A percentile compares a stretch with the other conserved stretches of the same genome.
phyloP scores from a whole-genome alignment of 2,329 filamentous ascomycete genomes.

The Dactylellina leptospora region DNA sequence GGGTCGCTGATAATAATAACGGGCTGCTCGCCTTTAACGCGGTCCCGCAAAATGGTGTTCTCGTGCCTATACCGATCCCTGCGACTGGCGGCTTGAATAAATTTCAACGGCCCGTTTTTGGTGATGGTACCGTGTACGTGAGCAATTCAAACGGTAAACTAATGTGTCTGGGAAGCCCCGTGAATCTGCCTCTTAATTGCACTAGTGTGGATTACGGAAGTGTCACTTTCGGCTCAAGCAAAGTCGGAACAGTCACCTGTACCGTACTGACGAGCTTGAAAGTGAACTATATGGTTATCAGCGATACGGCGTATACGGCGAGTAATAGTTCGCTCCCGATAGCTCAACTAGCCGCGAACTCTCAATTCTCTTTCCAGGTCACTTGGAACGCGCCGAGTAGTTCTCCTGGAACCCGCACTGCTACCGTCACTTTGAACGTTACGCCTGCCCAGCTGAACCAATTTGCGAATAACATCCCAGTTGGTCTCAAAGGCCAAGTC shows the following conservation, averaged over 20 bases:
- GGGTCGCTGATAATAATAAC: conserved; percentile 68
- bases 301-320: conserved; percentile 60
- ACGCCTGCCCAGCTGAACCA: conserved; percentile 60
- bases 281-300: conserved; percentile 61
- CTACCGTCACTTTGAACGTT: conserved; percentile 59
- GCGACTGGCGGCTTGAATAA: conserved; percentile 67
- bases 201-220: conserved; percentile 61
- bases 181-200: conserved; percentile 67
- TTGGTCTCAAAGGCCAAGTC: conserved; percentile 60
- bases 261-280: conserved; percentile 63
- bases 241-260: conserved; percentile 64
- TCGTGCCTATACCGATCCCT: conserved; percentile 62
- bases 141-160: conserved; percentile 65
- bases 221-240: conserved; percentile 64
- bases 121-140: conserved; percentile 67
- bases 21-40: conserved; percentile 67
- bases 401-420: conserved; percentile 56
- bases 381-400: conserved; percentile 14
- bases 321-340: conserved; percentile 54
- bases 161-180: conserved; percentile 68
- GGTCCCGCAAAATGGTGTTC: conserved; percentile 62
- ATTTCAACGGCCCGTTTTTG: conserved; percentile 69
- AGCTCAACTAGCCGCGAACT: conserved; percentile 59
- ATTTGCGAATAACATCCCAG: conserved; percentile 59
- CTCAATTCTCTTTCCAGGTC: conserved; percentile 64